Base-by-base conservation (phyloP, 2,329 filamentous ascomycete species). In the Ophiosphaerella korrae region DNA sequence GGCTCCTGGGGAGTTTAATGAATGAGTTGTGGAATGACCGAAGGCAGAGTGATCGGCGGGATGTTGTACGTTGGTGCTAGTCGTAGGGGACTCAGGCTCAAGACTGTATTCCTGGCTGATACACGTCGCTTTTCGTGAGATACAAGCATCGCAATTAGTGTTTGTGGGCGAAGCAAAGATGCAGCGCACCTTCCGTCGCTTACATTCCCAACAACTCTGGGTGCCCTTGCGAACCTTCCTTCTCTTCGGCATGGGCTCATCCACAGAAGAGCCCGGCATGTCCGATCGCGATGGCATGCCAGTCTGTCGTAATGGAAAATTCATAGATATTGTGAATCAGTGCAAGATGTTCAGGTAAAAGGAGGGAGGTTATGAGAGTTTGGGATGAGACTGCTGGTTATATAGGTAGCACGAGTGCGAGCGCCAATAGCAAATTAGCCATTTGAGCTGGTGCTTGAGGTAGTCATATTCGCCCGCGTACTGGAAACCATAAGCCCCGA, bases 141-240 rank as follows among this genome's bases (percentile, higher is more conserved):
- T 37, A 39, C 65, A 68, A 13, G 45, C 42, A 13, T 54, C 40
- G 32, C 64, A 70, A 2, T 41, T 40, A 3, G 42, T 24, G 16
- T 60, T 46, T 2, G 42, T 41, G 1, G 39, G 9, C 13, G 48
- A 5, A 2, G 43, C 37, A 24, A 62, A 66, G 2, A 49, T 55
- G 31, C 66, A 69, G n/a, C 55, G 48, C 3, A 64, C 48, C 29
- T 70, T 70, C 21, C 66, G 54, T 33, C 60, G 57, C 50, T 63
- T 71, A 63, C 72, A 74, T 55, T 72, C 72, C 57, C 72, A 75
- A 54, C 72, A 75, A 44, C 67, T 74, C 51, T 69, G 70, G 8
- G 72, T 74, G 11, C 72, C 72, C 50, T 74, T 74, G 16, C 71
- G 62, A 55, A 74, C 63, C 47, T 68, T 73, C 53, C 69, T 64